Evolutionary conservation across 2,329 filamentous ascomycete species (phyloP).

Genomic region (Chrysoporthe cubensis): DNA sequence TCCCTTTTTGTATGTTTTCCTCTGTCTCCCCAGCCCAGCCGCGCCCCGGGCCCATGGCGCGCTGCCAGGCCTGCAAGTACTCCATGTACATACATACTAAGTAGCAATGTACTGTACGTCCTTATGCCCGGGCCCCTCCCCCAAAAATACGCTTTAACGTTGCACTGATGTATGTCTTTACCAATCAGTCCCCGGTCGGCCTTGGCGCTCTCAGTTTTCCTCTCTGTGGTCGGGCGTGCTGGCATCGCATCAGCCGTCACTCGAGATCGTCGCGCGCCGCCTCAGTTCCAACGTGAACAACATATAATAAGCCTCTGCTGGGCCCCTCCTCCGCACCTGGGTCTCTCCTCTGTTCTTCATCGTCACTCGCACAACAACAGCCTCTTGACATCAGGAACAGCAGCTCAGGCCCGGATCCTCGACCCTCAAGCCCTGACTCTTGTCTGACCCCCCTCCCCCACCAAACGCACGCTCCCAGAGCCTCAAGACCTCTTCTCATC

Average conservation of each 20-base stretch:
- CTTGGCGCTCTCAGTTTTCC: slow-evolving; percentile 7
- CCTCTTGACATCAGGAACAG: not conserved
- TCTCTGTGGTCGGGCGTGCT: not conserved
- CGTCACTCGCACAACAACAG: slow-evolving; percentile 1
- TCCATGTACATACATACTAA: not conserved
- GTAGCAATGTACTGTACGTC: not conserved
- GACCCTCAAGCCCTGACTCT: not conserved
- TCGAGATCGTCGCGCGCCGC: slow-evolving; percentile 14
- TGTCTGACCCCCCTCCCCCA: not conserved
- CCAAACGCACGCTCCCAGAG: not conserved
- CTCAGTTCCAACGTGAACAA: not conserved
- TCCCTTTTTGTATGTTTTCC: not conserved
- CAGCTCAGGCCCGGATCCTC: not conserved
- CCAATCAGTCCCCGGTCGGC: slow-evolving; percentile 5
- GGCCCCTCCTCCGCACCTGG: not conserved
- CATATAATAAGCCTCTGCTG: slow-evolving; percentile 20
- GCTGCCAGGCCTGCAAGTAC: no score
- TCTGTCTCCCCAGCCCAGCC: not conserved
- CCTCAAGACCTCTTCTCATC: not conserved
- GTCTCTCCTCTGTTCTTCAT: not conserved
- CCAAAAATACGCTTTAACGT: slow-evolving; percentile 1
- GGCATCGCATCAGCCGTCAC: slow-evolving; percentile 6
- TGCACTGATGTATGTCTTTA: slow-evolving; percentile 2
- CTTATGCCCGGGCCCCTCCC: not conserved
- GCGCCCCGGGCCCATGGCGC: no score